These are phyloP conservation scores for Coprinopsis sp. DNA, from an alignment of 768 basidiomycete genomes.

Conservation along the genomic window DNA sequence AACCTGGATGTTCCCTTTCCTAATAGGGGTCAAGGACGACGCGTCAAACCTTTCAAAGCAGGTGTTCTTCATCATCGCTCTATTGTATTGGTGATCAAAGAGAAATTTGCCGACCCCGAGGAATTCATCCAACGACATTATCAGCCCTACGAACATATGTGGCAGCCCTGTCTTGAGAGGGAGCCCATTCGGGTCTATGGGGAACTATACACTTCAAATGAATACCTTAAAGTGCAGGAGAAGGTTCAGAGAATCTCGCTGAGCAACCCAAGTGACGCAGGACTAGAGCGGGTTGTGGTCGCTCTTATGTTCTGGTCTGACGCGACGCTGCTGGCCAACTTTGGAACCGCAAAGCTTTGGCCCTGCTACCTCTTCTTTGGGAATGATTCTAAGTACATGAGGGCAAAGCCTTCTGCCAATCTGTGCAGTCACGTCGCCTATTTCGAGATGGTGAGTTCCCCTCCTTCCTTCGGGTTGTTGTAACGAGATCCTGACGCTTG, in stretches of 20 bases:
- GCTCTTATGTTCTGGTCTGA: conserved; percentile 25
- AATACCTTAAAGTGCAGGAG: not conserved
- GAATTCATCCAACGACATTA: not conserved
- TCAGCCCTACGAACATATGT: not conserved
- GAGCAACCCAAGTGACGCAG: not conserved
- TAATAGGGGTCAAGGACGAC: not conserved
- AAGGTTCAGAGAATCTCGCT: not conserved
- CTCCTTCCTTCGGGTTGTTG: not conserved
- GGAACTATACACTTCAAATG: not conserved
- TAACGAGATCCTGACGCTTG: not conserved
- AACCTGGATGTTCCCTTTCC: not conserved
- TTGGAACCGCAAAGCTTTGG: conserved; percentile 16
- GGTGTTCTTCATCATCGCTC: not conserved
- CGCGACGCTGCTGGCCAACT: conserved; percentile 13
- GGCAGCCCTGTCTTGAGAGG: not conserved
- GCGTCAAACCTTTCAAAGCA: not conserved
- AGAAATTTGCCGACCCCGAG: not conserved
- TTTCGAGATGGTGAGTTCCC: conserved; percentile 3
- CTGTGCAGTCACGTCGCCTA: conserved; percentile 17
- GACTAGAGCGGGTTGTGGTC: conserved; percentile 17
- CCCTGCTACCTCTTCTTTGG: conserved; percentile 17
- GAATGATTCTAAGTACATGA: conserved; percentile 16
- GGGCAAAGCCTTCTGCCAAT: conserved; percentile 8
- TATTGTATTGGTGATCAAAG: not conserved
- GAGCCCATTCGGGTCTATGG: not conserved